Evolutionary conservation across 176 grass and related monocot species (phyloP).

Genomic region (Hyparrhenia diplandra): DNA sequence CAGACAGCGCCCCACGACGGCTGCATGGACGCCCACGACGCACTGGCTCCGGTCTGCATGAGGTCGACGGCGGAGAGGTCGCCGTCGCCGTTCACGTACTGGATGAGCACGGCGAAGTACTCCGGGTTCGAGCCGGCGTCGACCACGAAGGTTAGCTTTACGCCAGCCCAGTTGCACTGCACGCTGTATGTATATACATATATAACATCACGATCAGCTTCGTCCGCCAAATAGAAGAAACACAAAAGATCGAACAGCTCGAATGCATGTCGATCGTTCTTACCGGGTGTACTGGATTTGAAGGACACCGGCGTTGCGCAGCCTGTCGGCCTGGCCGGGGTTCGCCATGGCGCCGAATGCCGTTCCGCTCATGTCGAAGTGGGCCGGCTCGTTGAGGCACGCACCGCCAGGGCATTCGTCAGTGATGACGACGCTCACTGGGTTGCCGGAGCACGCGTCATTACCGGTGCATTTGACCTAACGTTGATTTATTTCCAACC

Average conservation of each 20-base stretch:
- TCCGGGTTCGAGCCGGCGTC: conserved; percentile 49
- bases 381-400: conserved; percentile 38
- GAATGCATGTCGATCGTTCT: no score
- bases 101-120: conserved; percentile 49
- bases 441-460: conserved; percentile 42
- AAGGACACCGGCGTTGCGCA: conserved; percentile 47
- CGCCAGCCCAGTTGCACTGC: conserved; percentile 46
- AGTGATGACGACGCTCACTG: conserved; percentile 60
- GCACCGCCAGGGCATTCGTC: conserved; percentile 54
- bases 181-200: conserved; percentile 17
- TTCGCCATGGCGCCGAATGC: conserved; percentile 65
- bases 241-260: no score
- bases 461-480: conserved; percentile 47
- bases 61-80: conserved; percentile 47
- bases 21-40: conserved; percentile 38
- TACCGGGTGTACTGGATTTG: conserved; percentile 54
- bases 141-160: conserved; percentile 41
- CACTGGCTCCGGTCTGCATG: conserved; percentile 22
- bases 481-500: background rate
- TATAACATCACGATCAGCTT: background rate
- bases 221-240: background rate
- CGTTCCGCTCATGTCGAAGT: conserved; percentile 69
- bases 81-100: conserved; percentile 52
- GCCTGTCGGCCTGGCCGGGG: conserved; percentile 41
- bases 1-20: conserved; percentile 62